phyloP scores from a whole-genome alignment of 768 basidiomycete species.

The Pholiota molesta region DNA sequence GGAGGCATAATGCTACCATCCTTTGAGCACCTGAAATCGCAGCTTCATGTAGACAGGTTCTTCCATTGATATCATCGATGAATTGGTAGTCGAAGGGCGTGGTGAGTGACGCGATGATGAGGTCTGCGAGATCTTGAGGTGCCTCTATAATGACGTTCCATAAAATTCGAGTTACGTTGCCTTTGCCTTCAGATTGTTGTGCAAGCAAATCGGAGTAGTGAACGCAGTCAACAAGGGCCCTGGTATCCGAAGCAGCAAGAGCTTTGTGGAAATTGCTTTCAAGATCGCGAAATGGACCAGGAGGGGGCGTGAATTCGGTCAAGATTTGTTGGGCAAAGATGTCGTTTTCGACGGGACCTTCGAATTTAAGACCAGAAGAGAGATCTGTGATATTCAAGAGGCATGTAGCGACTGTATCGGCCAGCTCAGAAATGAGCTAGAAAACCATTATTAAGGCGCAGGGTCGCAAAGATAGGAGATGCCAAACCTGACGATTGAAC shows the following conservation, averaged over 20 bases:
- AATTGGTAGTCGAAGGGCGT: constrained; percentile 86
- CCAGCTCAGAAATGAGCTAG: constrained; percentile 92
- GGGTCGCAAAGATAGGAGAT: constrained; percentile 5
- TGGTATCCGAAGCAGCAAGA: constrained; percentile 60
- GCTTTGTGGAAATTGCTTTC: constrained; percentile 87
- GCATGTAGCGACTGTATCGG: constrained; percentile 88
- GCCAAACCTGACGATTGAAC: constrained; percentile 88
- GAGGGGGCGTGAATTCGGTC: constrained; percentile 59
- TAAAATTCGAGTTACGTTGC: constrained; percentile 85
- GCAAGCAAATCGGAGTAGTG: constrained; percentile 68
- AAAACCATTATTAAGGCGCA: constrained; percentile 7
- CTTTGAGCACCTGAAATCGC: constrained; percentile 81
- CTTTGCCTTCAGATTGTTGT: constrained; percentile 60
- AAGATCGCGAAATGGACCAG: constrained; percentile 84
- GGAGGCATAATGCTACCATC: constrained; percentile 81
- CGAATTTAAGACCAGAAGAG: constrained; percentile 74
- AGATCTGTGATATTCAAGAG: constrained; percentile 79
- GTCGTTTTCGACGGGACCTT: constrained; percentile 77
- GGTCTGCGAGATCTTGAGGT: constrained; percentile 67
- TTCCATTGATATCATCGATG: constrained; percentile 95
- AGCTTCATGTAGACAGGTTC: constrained; percentile 92
- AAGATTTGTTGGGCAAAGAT: constrained; percentile 74
- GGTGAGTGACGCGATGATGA: constrained; percentile 69
- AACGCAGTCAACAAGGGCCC: constrained; percentile 69
- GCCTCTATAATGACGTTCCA: constrained; percentile 93